Base-by-base conservation (phyloP, 768 basidiomycete genomes). In the Lanmaoa rubissima region DNA sequence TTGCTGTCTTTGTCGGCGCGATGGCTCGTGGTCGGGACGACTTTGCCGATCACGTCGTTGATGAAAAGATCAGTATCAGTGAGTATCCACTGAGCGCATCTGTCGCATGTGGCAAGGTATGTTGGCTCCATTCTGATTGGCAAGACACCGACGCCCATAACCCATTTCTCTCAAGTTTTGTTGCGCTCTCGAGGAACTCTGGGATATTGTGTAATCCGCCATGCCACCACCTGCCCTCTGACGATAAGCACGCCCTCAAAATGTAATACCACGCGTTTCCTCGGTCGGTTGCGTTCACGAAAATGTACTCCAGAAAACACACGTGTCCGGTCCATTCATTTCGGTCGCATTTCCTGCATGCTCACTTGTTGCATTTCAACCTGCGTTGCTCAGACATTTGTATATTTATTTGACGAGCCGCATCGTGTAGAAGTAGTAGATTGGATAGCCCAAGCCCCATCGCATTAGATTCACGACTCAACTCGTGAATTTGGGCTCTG, bases 21-120 rank as follows among this genome's bases (percentile, higher is more conserved):
- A 99, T 99, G 96, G 96, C 96, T 7, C 81, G 96, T 55, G 96
- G 96, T 12, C 86, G 83, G 49, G 97, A 99, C 63, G 92, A 96
- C 75, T 99, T 99, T 76, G 97, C 97, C 14, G 97, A 99, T 73
- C 88, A 83, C 24, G 78, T 90, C 62, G 90, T 98, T 0, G 97
- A 99, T 69, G 87, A 96, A 74, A 99, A 99, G 77, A 94, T 98
- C 65, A 86, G 92, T 60, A 93, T 99, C 73, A 94, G 92, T 65
- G 87, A 97, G 65, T 99, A 95, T 74, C 83, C 92, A 3, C 75
- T 97, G 47, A 95, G 92, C 66, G 94, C 94, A 26, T 87, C 88
- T 51, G 95, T 98, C 28, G 95, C 96, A 19, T 98, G 96, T 67
- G 96, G 96, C 58, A 98, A 98, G 84, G 95, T 96, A 66, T 63